phyloP scores from a whole-genome alignment of 1,284 basidiomycete species.

The Ganoderma boninense region DNA sequence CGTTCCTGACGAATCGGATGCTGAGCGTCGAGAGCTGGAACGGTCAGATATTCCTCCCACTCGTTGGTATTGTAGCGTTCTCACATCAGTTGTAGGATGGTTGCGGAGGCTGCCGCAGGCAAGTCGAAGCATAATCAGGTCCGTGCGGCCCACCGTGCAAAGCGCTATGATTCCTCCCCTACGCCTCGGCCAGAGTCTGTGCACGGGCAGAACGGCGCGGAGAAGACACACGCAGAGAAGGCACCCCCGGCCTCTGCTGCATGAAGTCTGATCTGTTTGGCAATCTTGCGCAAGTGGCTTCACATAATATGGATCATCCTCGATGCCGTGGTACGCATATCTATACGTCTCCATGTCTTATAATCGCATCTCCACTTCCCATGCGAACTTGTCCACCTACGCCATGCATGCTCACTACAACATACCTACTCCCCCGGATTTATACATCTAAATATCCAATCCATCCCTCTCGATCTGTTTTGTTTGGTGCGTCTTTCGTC shows the following conservation, averaged over 20 bases:
- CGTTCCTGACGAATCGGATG: constrained; percentile 87
- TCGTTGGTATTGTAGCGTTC: not conserved
- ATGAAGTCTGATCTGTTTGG: not conserved
- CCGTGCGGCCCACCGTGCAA: constrained; percentile 40
- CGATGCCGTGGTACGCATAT: not conserved
- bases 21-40: constrained; percentile 92
- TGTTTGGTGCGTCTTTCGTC: constrained; percentile 5
- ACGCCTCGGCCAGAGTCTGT: not conserved
- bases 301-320: not conserved
- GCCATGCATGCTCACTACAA: not conserved
- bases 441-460: not conserved
- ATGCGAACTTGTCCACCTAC: not conserved
- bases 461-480: not conserved
- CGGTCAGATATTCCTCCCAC: constrained; percentile 53
- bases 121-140: constrained; percentile 63
- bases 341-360: not conserved
- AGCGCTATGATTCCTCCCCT: constrained; percentile 23
- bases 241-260: constrained; percentile 19
- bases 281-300: not conserved
- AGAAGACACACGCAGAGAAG: constrained; percentile 16
- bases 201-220: not conserved
- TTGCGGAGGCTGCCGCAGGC: constrained; percentile 52
- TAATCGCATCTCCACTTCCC: not conserved
- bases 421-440: not conserved
- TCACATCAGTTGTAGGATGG: constrained; percentile 36